Conservation (phyloP, 2,329 filamentous ascomycete genomes). For the Paraconiothyrium brasiliense region DNA sequence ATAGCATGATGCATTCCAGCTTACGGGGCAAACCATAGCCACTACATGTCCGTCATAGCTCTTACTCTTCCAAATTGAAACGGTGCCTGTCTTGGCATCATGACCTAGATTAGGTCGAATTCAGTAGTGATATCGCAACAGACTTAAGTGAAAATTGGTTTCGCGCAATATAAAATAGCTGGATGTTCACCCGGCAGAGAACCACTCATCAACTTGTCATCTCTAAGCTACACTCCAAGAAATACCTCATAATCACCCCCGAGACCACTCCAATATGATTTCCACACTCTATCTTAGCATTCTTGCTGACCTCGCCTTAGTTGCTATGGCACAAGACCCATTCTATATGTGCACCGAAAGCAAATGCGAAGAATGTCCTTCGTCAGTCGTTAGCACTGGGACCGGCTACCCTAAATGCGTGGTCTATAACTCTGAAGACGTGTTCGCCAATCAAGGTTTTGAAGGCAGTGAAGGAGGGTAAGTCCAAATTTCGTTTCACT, state of each 20-base stretch:
- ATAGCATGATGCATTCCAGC: too few species aligned
- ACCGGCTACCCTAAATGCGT: conserved; percentile 5
- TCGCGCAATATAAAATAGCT: not conserved
- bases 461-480: not conserved
- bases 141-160: too few species aligned
- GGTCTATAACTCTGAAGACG: conserved; percentile 2
- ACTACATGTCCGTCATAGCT: too few species aligned
- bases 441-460: conserved; percentile 5
- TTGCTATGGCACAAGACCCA: conserved; percentile 3
- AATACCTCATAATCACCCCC: not conserved
- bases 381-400: not conserved
- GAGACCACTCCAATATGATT: not conserved
- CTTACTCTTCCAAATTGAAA: too few species aligned
- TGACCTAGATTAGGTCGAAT: too few species aligned
- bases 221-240: not conserved
- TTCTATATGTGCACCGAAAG: conserved; percentile 9
- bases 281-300: not conserved
- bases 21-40: too few species aligned
- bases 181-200: not conserved
- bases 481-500: not conserved
- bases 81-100: too few species aligned
- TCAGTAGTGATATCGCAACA: too few species aligned
- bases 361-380: conserved; percentile 4
- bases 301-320: not conserved
- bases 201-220: not conserved